phyloP scores from a whole-genome alignment of 2,329 filamentous ascomycete species.

The Aspergillus sp. region DNA sequence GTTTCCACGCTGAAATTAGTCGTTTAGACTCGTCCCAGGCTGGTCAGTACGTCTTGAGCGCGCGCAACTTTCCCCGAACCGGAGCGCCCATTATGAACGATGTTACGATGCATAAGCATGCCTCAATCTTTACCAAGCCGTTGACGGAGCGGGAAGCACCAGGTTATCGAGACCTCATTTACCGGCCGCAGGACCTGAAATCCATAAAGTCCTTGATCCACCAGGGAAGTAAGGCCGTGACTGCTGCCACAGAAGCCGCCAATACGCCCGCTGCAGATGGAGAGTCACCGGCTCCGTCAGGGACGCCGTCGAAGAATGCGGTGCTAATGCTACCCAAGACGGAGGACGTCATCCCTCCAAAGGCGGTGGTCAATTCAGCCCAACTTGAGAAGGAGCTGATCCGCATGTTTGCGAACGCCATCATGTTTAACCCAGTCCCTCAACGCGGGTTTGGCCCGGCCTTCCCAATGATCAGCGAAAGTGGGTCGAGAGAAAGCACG shows the following conservation, averaged over 20 bases:
- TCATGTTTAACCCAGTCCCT: constrained; percentile 94
- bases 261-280: constrained; percentile 57
- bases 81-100: constrained; percentile 67
- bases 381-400: constrained; percentile 91
- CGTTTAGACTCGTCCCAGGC: constrained; percentile 24
- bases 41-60: constrained; percentile 34
- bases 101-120: constrained; percentile 68
- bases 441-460: constrained; percentile 60
- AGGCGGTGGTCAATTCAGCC: constrained; percentile 83
- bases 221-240: constrained; percentile 39
- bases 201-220: constrained; percentile 66
- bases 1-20: constrained; percentile 17
- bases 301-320: constrained; percentile 35
- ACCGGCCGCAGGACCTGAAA: constrained; percentile 70
- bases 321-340: constrained; percentile 48
- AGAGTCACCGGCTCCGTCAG: constrained; percentile 38
- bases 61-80: constrained; percentile 55
- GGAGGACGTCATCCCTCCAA: constrained; percentile 74
- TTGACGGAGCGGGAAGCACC: constrained; percentile 69
- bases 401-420: constrained; percentile 94
- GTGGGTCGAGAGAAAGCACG: constrained; percentile 29
- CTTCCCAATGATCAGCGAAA: constrained; percentile 48
- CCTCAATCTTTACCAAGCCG: constrained; percentile 71
- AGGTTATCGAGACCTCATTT: constrained; percentile 66
- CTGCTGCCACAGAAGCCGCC: constrained; percentile 51